Evolutionary conservation across 257 asterid genomes (phyloP).

Genomic region (Penstemon davidsonii): DNA sequence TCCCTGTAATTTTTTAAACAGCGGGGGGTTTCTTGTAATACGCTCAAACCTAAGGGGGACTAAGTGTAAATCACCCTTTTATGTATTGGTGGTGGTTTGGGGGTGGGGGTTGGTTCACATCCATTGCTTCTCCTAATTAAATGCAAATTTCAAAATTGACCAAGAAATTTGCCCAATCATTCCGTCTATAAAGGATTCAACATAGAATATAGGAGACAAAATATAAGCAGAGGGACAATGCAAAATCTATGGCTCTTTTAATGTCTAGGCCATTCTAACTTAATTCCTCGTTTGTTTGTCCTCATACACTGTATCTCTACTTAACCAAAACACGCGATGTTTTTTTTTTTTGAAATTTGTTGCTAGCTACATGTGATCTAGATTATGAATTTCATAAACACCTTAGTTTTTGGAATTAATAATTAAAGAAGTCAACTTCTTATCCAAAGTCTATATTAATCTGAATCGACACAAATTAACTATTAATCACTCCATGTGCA

Average conservation of each 20-base stretch:
- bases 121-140: too few relatives aligned
- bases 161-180: conserved; percentile 16
- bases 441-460: conserved; percentile 26
- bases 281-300: conserved; percentile 31
- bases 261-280: conserved; percentile 27
- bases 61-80: too few relatives aligned
- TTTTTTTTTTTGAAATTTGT: conserved; percentile 26
- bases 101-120: too few relatives aligned
- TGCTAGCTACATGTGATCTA: conserved; percentile 14
- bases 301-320: conserved; percentile 30
- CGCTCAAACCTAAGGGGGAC: too few relatives aligned
- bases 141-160: neutral
- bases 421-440: neutral
- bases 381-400: conserved; percentile 6
- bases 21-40: too few relatives aligned
- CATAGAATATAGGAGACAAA: conserved; percentile 35
- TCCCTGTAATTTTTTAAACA: too few relatives aligned
- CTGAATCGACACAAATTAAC: conserved; percentile 30
- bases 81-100: too few relatives aligned
- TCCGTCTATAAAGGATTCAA: conserved; percentile 30
- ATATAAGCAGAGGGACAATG: conserved; percentile 29
- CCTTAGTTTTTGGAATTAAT: conserved; percentile 10
- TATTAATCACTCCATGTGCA: conserved; percentile 27
- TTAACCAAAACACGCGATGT: neutral
- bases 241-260: conserved; percentile 26